Base-by-base conservation (phyloP, 2,329 filamentous ascomycete genomes). In the Exophiala bonariae region DNA sequence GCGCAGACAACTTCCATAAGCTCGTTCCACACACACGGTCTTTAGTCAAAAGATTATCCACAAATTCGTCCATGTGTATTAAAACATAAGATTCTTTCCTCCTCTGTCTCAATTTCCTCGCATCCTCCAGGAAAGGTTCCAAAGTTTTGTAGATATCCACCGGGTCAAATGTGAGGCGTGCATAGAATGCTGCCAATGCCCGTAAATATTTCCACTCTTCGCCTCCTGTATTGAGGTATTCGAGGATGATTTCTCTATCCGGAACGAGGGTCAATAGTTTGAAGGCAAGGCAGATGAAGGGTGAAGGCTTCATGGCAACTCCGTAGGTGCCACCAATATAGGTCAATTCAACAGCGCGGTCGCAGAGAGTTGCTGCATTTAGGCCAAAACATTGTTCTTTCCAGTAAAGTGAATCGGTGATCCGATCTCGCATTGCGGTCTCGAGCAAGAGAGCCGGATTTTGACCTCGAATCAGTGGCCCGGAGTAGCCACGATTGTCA, bases 351-450 rank as follows among this genome's bases (percentile, higher is more conserved):
- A 89, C 87, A 1, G 95, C 91, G 56, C 93, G 88, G 71, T 96
- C 89, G 60, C 96, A 86, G 4, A 99, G 68, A 0, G 82, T 85
- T 1, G 83, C 83, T 3, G 81, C 80, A 73, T 97, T 99, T 56
- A 99, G 78, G 33, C 87, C 93, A 70, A 97, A 99, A 67, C 93
- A 96, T 73, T 96, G 91, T 71, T 97, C 93, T 70, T 96, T 96
- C 87, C 90, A 99, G 75, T 96, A 99, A 72, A 96, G 95, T 43
- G 84, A 89, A 64, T 96, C 90, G 59, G 91, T 83, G 68, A 99
- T 96, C 64, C 93, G 90, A 71, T 99, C 93, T 64, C 88, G 87
- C 57, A 96, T 89, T 32, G 90, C 87, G 68, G 95, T 96, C 69
- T 97, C 92, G 79, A 97, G 87, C 50, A 97, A 87, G 3, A 87